Conservation (phyloP, 2,329 filamentous ascomycete species). For the Metarhizium robertsii region DNA sequence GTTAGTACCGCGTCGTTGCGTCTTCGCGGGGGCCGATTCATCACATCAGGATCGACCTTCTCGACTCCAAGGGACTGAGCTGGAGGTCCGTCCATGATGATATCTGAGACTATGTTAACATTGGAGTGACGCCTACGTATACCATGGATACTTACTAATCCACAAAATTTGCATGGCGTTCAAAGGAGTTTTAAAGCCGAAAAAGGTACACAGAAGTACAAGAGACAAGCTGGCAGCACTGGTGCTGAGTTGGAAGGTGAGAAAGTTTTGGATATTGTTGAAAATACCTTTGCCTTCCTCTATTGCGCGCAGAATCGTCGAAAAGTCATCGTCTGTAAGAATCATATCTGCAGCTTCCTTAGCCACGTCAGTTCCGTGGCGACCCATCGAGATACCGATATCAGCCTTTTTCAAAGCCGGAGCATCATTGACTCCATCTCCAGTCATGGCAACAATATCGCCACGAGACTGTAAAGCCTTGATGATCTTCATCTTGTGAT, state of each 20-base stretch:
- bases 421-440: constrained; percentile 95
- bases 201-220: constrained; percentile 82
- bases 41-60: constrained; percentile 86
- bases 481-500: constrained; percentile 98
- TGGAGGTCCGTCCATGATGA: constrained; percentile 98
- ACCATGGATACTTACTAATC: constrained; percentile 69
- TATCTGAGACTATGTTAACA: constrained; percentile 50
- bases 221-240: constrained; percentile 87
- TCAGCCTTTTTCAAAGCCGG: constrained; percentile 95
- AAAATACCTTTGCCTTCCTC: constrained; percentile 99
- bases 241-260: constrained; percentile 96
- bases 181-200: constrained; percentile 89
- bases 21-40: constrained; percentile 77
- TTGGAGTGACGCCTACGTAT: not conserved
- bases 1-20: constrained; percentile 90
- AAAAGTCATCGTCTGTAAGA: constrained; percentile 80
- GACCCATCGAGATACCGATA: constrained; percentile 96
- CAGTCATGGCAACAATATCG: constrained; percentile 98
- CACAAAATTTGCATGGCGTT: constrained; percentile 99
- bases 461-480: constrained; percentile 82
- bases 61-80: constrained; percentile 96
- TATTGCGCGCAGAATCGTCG: constrained; percentile 86
- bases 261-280: constrained; percentile 98
- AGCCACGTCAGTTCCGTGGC: constrained; percentile 89
- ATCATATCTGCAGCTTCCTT: constrained; percentile 97